phyloP scores from a whole-genome alignment of 2,329 filamentous ascomycete species.

The Penicillium sp. region DNA sequence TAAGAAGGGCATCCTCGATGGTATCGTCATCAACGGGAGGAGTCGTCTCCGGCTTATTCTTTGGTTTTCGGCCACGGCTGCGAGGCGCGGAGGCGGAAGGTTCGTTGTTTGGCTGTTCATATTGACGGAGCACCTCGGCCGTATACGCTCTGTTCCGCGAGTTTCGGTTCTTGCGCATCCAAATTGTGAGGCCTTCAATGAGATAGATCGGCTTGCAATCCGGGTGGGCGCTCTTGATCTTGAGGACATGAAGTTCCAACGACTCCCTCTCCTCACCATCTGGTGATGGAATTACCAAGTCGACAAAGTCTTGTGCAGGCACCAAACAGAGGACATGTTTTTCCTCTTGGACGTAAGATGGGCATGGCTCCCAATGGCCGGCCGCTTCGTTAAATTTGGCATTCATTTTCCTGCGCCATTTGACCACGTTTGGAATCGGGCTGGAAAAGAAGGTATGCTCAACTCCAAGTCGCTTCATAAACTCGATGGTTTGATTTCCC shows the following conservation, averaged over 20 bases:
- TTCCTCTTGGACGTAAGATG: conserved; percentile 52
- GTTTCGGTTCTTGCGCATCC: conserved; percentile 67
- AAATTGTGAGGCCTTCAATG: conserved; percentile 65
- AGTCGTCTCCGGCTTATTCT: conserved; percentile 42
- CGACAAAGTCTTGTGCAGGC: conserved; percentile 63
- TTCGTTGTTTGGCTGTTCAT: conserved; percentile 32
- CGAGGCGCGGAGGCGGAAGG: conserved; percentile 15
- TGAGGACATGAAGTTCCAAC: conserved; percentile 59
- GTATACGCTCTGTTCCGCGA: conserved; percentile 66
- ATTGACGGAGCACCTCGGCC: conserved; percentile 58
- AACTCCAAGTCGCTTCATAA: conserved; percentile 44
- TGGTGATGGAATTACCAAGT: conserved; percentile 50
- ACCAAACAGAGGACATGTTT: conserved; percentile 62
- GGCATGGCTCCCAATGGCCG: conserved; percentile 63
- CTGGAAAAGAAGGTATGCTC: conserved; percentile 41
- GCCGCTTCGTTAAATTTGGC: conserved; percentile 60
- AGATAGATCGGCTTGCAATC: conserved; percentile 62
- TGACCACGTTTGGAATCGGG: conserved; percentile 54
- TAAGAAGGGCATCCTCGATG: conserved; percentile 68
- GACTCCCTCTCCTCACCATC: conserved; percentile 44
- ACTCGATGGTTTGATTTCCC: conserved; percentile 44
- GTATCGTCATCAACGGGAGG: conserved; percentile 63
- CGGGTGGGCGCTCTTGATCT: conserved; percentile 55
- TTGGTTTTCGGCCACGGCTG: conserved; percentile 31
- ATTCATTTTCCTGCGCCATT: conserved; percentile 67